These are phyloP conservation scores for Boletus vermiculosoides DNA, from an alignment of 768 basidiomycete species.

Conservation along the genomic window DNA sequence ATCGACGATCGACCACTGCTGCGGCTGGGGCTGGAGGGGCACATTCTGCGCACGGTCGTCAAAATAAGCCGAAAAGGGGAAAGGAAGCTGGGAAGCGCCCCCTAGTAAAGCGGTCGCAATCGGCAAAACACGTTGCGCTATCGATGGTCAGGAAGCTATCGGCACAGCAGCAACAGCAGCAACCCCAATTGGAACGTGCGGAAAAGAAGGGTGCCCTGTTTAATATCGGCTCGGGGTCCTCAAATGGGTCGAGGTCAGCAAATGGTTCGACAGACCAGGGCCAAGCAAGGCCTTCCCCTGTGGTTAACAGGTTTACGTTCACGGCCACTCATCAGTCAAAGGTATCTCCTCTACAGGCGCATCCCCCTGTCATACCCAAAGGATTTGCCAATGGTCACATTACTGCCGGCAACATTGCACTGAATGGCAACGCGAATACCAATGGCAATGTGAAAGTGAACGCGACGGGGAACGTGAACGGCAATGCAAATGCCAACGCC, in stretches of 20 bases:
- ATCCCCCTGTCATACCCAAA: constrained; percentile 22
- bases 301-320: constrained; percentile 11
- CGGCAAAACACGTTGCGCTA: constrained; percentile 29
- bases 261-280: constrained; percentile 23
- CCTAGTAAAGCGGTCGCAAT: constrained; percentile 27
- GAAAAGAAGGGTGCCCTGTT: constrained; percentile 41
- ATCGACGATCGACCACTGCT: constrained; percentile 21
- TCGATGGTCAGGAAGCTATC: constrained; percentile 30
- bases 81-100: constrained; percentile 35
- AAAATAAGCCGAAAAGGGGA: constrained; percentile 30
- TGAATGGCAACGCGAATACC: constrained; percentile 17
- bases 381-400: constrained; percentile 5
- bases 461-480: constrained; percentile 6
- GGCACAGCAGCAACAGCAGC: constrained; percentile 23
- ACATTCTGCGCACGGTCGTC: constrained; percentile 17
- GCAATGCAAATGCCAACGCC: constrained; percentile 20
- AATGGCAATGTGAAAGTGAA: constrained; percentile 16
- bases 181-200: constrained; percentile 13
- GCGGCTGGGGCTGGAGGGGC: constrained; percentile 6
- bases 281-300: constrained; percentile 6
- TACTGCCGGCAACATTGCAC: background rate
- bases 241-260: constrained; percentile 41
- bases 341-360: constrained; percentile 9
- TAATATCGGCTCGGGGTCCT: constrained; percentile 60
- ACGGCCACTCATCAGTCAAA: constrained; percentile 11